Conservation (phyloP, 192 early-diverging fungal genomes). For the Lobosporangium transversale region DNA sequence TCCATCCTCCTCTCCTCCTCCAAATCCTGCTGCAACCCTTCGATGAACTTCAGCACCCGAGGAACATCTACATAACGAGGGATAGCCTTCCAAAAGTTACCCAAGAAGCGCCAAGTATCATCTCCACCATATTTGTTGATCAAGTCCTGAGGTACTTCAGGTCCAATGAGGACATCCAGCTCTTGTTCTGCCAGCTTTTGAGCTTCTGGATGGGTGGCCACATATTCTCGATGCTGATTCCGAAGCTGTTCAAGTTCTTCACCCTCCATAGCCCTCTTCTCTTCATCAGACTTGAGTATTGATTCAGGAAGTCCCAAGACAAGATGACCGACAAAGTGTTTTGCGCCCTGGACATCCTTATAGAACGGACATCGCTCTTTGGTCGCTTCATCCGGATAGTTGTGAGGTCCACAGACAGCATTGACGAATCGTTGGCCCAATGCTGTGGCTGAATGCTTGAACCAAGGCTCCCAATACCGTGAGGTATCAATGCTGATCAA, state of each 20-base stretch:
- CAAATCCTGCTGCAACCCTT: conserved; percentile 1
- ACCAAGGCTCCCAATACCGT: conserved; percentile 24
- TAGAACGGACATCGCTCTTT: conserved; percentile 21
- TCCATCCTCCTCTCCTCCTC: conserved; percentile 6
- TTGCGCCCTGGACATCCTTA: conserved; percentile 12
- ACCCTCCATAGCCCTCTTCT: conserved; percentile 2
- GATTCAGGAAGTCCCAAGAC: conserved; percentile 14
- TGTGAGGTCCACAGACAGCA: conserved; percentile 10
- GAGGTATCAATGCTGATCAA: conserved; percentile 32
- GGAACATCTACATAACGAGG: conserved; percentile 24
- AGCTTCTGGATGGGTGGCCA: background rate
- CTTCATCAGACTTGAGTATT: conserved; percentile 16
- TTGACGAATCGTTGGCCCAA: conserved; percentile 27
- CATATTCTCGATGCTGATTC: background rate
- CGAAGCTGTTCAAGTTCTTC: background rate
- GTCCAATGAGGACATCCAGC: conserved; percentile 11
- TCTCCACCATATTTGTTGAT: conserved; percentile 20
- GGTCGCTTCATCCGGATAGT: conserved; percentile 13
- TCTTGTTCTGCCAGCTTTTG: conserved; percentile 9
- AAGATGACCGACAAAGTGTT: background rate
- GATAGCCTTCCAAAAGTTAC: conserved; percentile 15
- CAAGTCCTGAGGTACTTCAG: background rate
- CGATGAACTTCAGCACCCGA: conserved; percentile 8
- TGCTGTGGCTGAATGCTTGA: conserved; percentile 23
- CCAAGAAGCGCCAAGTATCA: background rate